phyloP scores from a whole-genome alignment of 371 early-diverging fungal genomes.

The Mortierella sp. region DNA sequence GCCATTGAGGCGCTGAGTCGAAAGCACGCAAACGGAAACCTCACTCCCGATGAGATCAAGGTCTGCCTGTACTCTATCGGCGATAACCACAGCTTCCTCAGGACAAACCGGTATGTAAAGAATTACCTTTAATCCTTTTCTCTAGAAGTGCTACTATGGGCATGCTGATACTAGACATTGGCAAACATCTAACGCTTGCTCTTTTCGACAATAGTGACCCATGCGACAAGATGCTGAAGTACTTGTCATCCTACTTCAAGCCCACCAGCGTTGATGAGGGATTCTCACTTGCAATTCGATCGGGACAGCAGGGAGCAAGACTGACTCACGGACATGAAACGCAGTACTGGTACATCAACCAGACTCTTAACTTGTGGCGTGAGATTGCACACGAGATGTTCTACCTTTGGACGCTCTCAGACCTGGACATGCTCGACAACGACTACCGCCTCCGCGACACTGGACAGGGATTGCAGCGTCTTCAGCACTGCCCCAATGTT shows the following conservation, averaged over 20 bases:
- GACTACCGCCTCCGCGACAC: conserved; percentile 93
- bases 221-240: conserved; percentile 92
- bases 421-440: conserved; percentile 87
- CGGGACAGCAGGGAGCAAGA: conserved; percentile 90
- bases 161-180: background rate
- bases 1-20: conserved; percentile 89
- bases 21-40: conserved; percentile 76
- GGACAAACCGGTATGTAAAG: conserved; percentile 76
- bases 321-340: conserved; percentile 93
- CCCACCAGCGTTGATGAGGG: conserved; percentile 65
- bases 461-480: conserved; percentile 96
- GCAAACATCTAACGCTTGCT: background rate
- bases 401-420: conserved; percentile 94
- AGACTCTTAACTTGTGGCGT: conserved; percentile 95
- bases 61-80: conserved; percentile 95
- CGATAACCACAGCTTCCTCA: conserved; percentile 95
- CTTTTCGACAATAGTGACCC: conserved; percentile 79
- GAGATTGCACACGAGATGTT: conserved; percentile 98
- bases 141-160: background rate
- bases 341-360: conserved; percentile 95
- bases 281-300: conserved; percentile 86
- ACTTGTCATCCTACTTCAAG: conserved; percentile 80
- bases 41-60: conserved; percentile 82
- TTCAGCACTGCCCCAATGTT: conserved; percentile 87
- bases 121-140: background rate